Evolutionary conservation across 768 basidiomycete genomes (phyloP).

Genomic region (Boletus rubescentipes): DNA sequence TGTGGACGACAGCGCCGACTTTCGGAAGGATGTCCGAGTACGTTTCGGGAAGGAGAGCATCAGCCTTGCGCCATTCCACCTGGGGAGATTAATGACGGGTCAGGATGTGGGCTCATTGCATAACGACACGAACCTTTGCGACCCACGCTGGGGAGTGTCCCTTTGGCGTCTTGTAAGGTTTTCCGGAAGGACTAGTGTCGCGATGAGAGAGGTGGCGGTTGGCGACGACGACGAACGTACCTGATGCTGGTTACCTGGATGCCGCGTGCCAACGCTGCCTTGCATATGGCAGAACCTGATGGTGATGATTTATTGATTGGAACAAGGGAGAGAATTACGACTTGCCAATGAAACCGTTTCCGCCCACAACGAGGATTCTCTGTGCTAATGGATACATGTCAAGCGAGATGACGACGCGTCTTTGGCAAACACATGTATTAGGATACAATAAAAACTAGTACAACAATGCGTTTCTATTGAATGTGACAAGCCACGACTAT

Average conservation of each 20-base stretch:
- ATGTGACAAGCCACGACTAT: conserved; percentile 16
- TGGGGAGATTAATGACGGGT: conserved; percentile 29
- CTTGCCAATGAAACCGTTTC: conserved; percentile 94
- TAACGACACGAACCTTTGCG: conserved; percentile 50
- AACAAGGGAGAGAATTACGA: background rate
- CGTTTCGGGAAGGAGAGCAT: conserved; percentile 74
- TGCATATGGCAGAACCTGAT: conserved; percentile 90
- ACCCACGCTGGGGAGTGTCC: conserved; percentile 90
- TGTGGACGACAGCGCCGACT: conserved; percentile 84
- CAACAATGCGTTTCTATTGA: background rate
- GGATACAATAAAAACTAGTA: background rate
- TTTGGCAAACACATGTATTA: background rate
- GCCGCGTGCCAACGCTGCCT: conserved; percentile 79
- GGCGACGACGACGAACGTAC: conserved; percentile 34
- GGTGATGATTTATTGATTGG: conserved; percentile 3
- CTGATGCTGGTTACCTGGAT: conserved; percentile 89
- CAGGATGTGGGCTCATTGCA: conserved; percentile 5
- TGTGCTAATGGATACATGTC: conserved; percentile 36
- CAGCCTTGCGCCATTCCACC: conserved; percentile 87
- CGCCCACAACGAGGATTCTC: conserved; percentile 92
- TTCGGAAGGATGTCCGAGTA: conserved; percentile 68
- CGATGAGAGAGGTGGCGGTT: background rate
- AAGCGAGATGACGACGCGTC: background rate
- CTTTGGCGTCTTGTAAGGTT: conserved; percentile 82
- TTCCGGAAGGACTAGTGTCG: conserved; percentile 74